A percentile compares a stretch with the other conserved stretches of the same genome.
These are phyloP conservation scores for Fusarium acutatum DNA, from an alignment of 2,329 filamentous ascomycete genomes.

Conservation along the genomic window DNA sequence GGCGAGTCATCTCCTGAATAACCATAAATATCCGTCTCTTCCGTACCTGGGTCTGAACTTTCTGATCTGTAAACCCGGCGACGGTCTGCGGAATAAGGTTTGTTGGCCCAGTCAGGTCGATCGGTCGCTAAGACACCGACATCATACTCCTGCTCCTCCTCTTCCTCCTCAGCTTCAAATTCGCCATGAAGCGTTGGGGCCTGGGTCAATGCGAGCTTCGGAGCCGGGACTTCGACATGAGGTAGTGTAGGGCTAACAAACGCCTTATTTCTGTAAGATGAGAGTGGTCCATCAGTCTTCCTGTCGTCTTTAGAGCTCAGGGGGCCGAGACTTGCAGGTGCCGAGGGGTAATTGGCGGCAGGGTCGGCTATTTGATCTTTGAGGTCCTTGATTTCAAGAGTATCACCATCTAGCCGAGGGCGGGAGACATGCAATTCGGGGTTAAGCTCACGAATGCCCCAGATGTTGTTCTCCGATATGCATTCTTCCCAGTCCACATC, in stretches of 20 bases:
- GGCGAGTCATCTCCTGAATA: neutral
- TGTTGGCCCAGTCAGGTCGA: neutral
- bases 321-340: neutral
- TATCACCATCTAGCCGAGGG: neutral
- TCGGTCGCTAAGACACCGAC: conserved; percentile 5
- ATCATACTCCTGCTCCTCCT: neutral
- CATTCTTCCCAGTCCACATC: conserved; percentile 27
- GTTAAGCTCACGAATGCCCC: conserved; percentile 23
- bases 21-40: neutral
- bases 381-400: neutral
- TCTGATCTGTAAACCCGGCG: neutral
- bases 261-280: neutral
- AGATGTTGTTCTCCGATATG: conserved; percentile 29
- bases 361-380: neutral
- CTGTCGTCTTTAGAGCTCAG: neutral
- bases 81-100: neutral
- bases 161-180: neutral
- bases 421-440: neutral
- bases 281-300: neutral
- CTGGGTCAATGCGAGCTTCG: neutral
- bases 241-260: neutral
- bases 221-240: neutral
- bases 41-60: neutral
- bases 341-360: neutral
- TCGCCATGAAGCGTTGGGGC: neutral